Base-by-base conservation (phyloP, 371 early-diverging fungal genomes). In the Dinochytrium kinnereticum region DNA sequence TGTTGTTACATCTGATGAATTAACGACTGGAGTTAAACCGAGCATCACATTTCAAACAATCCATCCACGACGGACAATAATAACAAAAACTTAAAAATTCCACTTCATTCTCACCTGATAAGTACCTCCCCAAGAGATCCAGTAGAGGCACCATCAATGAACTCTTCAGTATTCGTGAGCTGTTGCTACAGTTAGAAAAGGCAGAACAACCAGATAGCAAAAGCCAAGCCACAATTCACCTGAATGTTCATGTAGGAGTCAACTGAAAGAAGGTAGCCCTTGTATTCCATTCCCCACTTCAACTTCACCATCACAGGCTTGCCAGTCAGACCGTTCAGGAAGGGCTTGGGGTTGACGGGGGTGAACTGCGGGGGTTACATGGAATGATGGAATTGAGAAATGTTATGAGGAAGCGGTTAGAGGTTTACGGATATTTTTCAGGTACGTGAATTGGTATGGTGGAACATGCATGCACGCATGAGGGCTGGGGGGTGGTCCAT, bases 211-310 rank as follows among this genome's bases (percentile, higher is more conserved):
- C 44, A 44, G 19, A 71, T 1, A 1, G 30, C 49, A 33, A 34
- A 7, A 2, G 24, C 69, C 0, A 67, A n/a, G n/a, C n/a, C n/a
- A n/a, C n/a, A n/a, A n/a, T n/a, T n/a, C n/a, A 95, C 94, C 91
- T 94, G 96, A 51, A 98, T 81, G 85, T 99, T 99, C 97, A 99
- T 97, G 83, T 99, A 98, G 44, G 93, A 93, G 84, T 99, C 98
- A 2, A 95, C 92, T 3, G 96, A 94, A 39, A 89, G 87, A 70
- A 99, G 87, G 75, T 90, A 87, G 1, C 98, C 99, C 79, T 95
- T 94, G 90, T 99, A 99, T 81, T 97, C 97, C 84, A 92, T 91
- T 70, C 97, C 98, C 98, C 98, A 99, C 89, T 99, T 99, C 77
- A 98, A 87, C 84, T 93, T 93, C 73, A 95, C 94, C 69, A 95